Conservation (phyloP, 2,329 filamentous ascomycete genomes). For the Mollisia scopiformis region DNA sequence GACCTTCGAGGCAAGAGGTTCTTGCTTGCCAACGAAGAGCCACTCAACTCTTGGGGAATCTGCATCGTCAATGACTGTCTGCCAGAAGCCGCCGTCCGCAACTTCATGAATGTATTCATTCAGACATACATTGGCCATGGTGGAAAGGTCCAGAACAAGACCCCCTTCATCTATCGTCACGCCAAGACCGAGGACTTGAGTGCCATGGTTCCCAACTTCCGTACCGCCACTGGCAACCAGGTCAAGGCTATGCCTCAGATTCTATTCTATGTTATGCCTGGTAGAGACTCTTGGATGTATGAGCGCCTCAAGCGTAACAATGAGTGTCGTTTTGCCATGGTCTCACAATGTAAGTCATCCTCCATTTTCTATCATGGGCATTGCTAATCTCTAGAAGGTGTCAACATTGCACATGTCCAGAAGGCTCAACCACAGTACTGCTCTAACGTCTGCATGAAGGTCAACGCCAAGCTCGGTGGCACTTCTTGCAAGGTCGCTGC, state of each 20-base stretch:
- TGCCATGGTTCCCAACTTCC: slow-evolving; percentile 15
- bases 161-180: slow-evolving; percentile 44
- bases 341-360: slow-evolving; percentile 64
- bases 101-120: slow-evolving; percentile 64
- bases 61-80: slow-evolving; percentile 64
- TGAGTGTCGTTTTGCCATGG: slow-evolving; percentile 82
- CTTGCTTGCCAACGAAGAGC: slow-evolving; percentile 60
- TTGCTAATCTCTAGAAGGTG: slow-evolving; percentile 45
- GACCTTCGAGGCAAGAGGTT: slow-evolving; percentile 85
- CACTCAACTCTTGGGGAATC: slow-evolving; percentile 76
- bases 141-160: slow-evolving; percentile 52
- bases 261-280: slow-evolving; percentile 75
- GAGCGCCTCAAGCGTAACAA: slow-evolving; percentile 86
- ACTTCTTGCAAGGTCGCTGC: slow-evolving; percentile 56
- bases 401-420: slow-evolving; percentile 71
- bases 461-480: slow-evolving; percentile 94
- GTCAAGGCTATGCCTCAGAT: slow-evolving; percentile 61
- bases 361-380: not conserved
- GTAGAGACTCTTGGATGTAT: slow-evolving; percentile 74
- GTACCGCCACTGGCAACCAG: slow-evolving; percentile 25
- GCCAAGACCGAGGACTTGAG: slow-evolving; percentile 18
- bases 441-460: slow-evolving; percentile 94
- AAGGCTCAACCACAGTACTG: slow-evolving; percentile 81
- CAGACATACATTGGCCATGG: slow-evolving; percentile 64
- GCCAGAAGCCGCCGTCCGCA: slow-evolving; percentile 47